A percentile compares a stretch with the other conserved stretches of the same genome.
Evolutionary conservation across 2,329 filamentous ascomycete genomes (phyloP).

Genomic region (Colletotrichum orchidophilum): DNA sequence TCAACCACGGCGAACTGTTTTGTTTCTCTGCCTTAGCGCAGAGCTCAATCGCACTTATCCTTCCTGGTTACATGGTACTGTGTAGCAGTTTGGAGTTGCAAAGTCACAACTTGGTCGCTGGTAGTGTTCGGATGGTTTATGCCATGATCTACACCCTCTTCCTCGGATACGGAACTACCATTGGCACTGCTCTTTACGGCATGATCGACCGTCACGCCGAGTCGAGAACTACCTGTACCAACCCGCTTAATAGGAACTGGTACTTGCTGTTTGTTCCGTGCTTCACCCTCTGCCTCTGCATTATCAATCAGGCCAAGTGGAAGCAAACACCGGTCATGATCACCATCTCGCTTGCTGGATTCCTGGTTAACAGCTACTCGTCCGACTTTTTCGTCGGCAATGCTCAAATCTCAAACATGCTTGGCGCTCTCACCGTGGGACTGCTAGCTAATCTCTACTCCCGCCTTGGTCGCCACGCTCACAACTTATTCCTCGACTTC

Average conservation of each 20-base stretch:
- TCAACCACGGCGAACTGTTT: conserved; percentile 66
- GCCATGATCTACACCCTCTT: conserved; percentile 76
- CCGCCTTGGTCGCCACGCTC: conserved; percentile 67
- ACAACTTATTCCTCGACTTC: conserved; percentile 63
- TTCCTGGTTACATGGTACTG: conserved; percentile 67
- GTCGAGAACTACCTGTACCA: conserved; percentile 48
- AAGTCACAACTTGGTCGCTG: conserved; percentile 71
- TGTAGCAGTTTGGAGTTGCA: conserved; percentile 69
- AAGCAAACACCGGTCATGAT: conserved; percentile 82
- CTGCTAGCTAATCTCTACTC: conserved; percentile 83
- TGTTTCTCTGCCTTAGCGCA: conserved; percentile 79
- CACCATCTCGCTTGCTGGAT: conserved; percentile 77
- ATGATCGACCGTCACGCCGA: conserved; percentile 59
- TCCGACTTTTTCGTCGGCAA: conserved; percentile 73
- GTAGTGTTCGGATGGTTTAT: conserved; percentile 75
- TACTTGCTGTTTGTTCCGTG: conserved; percentile 69
- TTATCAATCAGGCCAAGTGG: conserved; percentile 86
- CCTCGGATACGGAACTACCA: conserved; percentile 72
- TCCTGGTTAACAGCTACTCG: conserved; percentile 79
- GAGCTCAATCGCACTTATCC: conserved; percentile 78
- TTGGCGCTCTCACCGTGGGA: conserved; percentile 80
- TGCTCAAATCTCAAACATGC: conserved; percentile 78
- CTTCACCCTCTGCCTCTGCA: conserved; percentile 75
- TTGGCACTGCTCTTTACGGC: conserved; percentile 68
- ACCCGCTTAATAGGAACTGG: conserved; percentile 58